Percentiles rank a stretch among this genome's conserved stretches.
These are phyloP conservation scores for Cladosporium sp. DNA, from an alignment of 2,329 filamentous ascomycete genomes.

Conservation along the genomic window DNA sequence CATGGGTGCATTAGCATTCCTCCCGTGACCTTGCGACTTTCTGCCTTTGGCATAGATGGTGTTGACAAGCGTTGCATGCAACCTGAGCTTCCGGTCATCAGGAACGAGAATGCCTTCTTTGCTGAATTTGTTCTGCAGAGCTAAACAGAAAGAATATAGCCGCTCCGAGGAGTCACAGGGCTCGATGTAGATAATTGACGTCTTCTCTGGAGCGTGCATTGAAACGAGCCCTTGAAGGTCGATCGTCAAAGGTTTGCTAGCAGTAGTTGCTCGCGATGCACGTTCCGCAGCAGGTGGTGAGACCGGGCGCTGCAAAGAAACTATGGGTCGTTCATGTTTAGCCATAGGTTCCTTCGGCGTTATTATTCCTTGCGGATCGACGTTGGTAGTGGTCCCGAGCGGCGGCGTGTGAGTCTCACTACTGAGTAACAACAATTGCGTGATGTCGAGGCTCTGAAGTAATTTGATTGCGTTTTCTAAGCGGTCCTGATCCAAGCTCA, in stretches of 20 bases:
- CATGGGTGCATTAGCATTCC: slow-evolving; percentile 38
- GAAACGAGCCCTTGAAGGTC: slow-evolving; percentile 53
- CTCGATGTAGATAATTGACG: slow-evolving; percentile 65
- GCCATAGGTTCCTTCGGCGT: background rate
- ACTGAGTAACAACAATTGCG: slow-evolving; percentile 25
- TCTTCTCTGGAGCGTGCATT: slow-evolving; percentile 60
- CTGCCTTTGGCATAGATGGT: slow-evolving; percentile 69
- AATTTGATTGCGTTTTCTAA: slow-evolving; percentile 50
- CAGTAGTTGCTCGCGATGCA: background rate
- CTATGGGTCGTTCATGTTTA: background rate
- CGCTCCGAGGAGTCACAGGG: slow-evolving; percentile 56
- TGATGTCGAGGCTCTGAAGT: slow-evolving; percentile 31
- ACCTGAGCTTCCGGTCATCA: slow-evolving; percentile 64
- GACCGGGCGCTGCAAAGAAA: slow-evolving; percentile 14
- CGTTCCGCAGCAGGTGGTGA: slow-evolving; percentile 20
- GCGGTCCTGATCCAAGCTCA: slow-evolving; percentile 64
- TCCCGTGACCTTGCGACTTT: slow-evolving; percentile 33
- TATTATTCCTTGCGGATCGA: background rate
- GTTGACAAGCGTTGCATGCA: slow-evolving; percentile 86
- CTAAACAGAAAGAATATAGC: slow-evolving; percentile 59
- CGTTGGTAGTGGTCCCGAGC: background rate
- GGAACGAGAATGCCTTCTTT: slow-evolving; percentile 57
- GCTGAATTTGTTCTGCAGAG: slow-evolving; percentile 56
- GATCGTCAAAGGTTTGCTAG: slow-evolving; percentile 35
- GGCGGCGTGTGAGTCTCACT: background rate